A percentile compares a stretch with the other conserved stretches of the same genome.
phyloP scores from a whole-genome alignment of 2,329 filamentous ascomycete genomes.

The Fusarium sp. region DNA sequence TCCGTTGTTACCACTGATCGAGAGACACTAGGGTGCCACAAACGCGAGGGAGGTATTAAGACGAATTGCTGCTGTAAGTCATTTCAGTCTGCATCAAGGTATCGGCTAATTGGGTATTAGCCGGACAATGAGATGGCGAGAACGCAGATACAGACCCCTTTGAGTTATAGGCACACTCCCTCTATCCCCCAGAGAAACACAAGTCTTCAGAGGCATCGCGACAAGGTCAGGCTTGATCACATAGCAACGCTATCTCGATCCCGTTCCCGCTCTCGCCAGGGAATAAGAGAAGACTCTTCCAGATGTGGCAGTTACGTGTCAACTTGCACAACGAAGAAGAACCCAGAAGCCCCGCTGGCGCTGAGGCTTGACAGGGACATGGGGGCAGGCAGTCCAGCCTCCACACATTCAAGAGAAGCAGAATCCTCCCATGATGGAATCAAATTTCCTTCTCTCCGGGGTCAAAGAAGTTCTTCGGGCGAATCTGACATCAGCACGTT shows the following conservation, averaged over 20 bases:
- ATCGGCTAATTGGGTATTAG: background rate
- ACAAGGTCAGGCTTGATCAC: background rate
- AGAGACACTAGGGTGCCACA: conserved; percentile 61
- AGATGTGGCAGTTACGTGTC: conserved; percentile 18
- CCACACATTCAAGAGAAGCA: conserved; percentile 5
- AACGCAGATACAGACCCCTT: conserved; percentile 6
- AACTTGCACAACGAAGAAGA: conserved; percentile 17
- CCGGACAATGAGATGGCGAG: background rate
- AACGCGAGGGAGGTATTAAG: conserved; percentile 58
- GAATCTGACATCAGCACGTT: conserved; percentile 20
- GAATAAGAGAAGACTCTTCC: conserved; percentile 17
- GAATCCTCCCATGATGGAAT: conserved; percentile 4
- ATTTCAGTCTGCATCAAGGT: conserved; percentile 1
- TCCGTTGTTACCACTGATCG: conserved; percentile 58
- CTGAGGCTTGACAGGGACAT: conserved; percentile 3
- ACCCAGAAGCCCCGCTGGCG: conserved; percentile 8
- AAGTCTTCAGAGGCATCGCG: conserved; percentile 33
- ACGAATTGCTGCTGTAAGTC: conserved; percentile 42
- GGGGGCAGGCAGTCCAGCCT: background rate
- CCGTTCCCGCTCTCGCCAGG: background rate
- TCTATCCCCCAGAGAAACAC: conserved; percentile 40
- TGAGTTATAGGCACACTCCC: conserved; percentile 20
- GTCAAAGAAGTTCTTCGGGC: conserved; percentile 9
- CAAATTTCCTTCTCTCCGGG: conserved; percentile 4
- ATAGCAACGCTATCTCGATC: background rate